Base-by-base conservation (phyloP, 257 asterid genomes). In the Penstemon eatonii region DNA sequence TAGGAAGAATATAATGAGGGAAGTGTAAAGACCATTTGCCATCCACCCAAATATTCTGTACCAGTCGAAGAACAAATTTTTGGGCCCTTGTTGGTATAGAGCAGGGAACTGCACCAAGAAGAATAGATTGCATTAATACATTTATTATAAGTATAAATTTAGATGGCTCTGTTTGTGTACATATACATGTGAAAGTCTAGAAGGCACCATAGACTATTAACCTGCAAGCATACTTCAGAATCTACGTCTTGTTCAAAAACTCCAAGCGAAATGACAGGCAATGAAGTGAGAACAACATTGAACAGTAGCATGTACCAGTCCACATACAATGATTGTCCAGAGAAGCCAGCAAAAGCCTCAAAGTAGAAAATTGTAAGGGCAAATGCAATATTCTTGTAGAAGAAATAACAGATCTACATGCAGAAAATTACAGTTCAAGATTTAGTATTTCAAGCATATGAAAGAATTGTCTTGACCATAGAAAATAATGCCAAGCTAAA, bases 21-120 rank as follows among this genome's bases (percentile, higher is more conserved):
- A 90, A 19, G 96, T 66, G 46, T 90, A 93, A 78, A 90, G 81
- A 33, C 95, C 99, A 2, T 93, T 93, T 8, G 79, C 95, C 95
- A 93, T 86, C 99, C 99, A 93, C 63, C 96, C 99, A 0, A 85
- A 80, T 83, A 90, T 90, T 65, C 96, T 81, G 51, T 69, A 72
- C 97, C 99, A 90, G 83, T 86, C 89, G 71, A 93, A 93, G 89
- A 87, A 93, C 69, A 93, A 70, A 60, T 93, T 93, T 74, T 80
- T 87, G 36, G 96, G 95, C 9, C 99, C 99, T 79, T 93, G 99
- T 71, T 93, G 99, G 72, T 93, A 93, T 60, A 93, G 74, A 11
- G 99, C 96, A 15, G 99, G 99, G 68, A 94, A 94, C 98, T 94
- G 90, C 78, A 72, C 64, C 8, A 56, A 9, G 62, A 59, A 47